phyloP scores from a whole-genome alignment of 2,329 filamentous ascomycete species.

The Teratosphaeria nubilosa region DNA sequence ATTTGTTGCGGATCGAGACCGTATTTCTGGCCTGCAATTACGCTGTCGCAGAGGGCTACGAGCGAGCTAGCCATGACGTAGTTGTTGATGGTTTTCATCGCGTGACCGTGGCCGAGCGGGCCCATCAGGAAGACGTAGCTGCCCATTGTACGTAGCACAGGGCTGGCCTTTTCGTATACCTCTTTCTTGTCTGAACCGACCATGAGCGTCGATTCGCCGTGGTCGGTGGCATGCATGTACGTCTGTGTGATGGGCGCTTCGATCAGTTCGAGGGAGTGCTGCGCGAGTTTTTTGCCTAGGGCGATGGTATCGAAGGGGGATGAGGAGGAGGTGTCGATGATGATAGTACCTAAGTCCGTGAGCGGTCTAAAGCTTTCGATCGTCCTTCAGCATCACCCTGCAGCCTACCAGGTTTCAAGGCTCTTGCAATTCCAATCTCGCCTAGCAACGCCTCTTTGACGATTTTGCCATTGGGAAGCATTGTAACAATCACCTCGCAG shows the following conservation, averaged over 20 bases:
- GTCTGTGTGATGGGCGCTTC: conserved; percentile 30
- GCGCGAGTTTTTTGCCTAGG: conserved; percentile 23
- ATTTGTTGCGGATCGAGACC: conserved; percentile 29
- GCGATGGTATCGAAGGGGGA: conserved; percentile 27
- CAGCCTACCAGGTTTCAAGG: conserved; percentile 16
- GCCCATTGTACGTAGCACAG: conserved; percentile 26
- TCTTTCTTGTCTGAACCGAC: conserved; percentile 21
- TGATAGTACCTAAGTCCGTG: conserved; percentile 19
- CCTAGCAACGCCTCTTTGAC: conserved; percentile 24
- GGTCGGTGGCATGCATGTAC: conserved; percentile 27
- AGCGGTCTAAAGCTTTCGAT: neutral
- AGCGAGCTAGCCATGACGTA: conserved; percentile 28
- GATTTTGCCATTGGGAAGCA: conserved; percentile 28
- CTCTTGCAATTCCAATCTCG: conserved; percentile 20
- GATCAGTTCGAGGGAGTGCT: conserved; percentile 21
- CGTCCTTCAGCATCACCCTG: neutral
- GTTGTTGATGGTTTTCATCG: conserved; percentile 30
- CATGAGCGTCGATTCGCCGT: conserved; percentile 26
- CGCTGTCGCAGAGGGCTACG: conserved; percentile 22
- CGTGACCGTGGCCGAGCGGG: conserved; percentile 25
- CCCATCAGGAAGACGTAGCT: conserved; percentile 28
- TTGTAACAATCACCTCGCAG: conserved; percentile 26
- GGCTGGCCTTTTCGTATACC: conserved; percentile 23
- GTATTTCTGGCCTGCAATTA: conserved; percentile 27
- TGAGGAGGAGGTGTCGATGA: conserved; percentile 28